Evolutionary conservation across 2,329 filamentous ascomycete genomes (phyloP), one percentile per base, ranked within the genome.

Genomic region (Chaetomiaceae sp.): DNA sequence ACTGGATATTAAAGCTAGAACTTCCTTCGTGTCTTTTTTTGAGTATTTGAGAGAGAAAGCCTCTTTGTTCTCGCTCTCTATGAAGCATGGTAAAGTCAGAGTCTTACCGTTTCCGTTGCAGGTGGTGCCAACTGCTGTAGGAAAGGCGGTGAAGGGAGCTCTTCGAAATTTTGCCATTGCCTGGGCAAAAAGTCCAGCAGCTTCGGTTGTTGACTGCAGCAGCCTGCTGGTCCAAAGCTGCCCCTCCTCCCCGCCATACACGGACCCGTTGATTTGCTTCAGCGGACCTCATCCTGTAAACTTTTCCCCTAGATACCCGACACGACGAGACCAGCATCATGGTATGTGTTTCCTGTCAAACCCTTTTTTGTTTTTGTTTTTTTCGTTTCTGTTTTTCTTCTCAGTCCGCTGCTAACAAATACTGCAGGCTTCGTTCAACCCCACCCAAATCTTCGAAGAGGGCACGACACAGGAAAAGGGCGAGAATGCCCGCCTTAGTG

Each of bases 381-480:
- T 13, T 10, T 27, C 13, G 9, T 30, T 11, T 13, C 14, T 38
- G n/a, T n/a, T n/a, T n/a, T n/a, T n/a, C n/a, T n/a, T n/a, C n/a
- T 20, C 46, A 9, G 30, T 13, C 20, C 9, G 23, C 29, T 40
- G 48, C 48, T 57, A 48, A 53, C 46, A 44, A 14, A 10, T 8
- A 13, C 5, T 16, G 18, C 63, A 75, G 75, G 68, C 73, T 62
- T 85, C 82, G 64, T 86, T 86, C 72, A 94, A 90, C 75, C 91
- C 92, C 66, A 96, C 90, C 59, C 92, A 97, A 75, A 97, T 97
- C 78, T 97, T 97, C 75, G 89, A 90, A 66, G 90, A 96, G 73
- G 91, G 95, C 70, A 94, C 95, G 63, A 94, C 87, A 53, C 90
- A 97, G 75, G 92, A 97, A 77, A 97, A 96, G 78, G 94, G 94